phyloP scores from a whole-genome alignment of 352 stramenopile species.

The Elongisporangium undulatum region DNA sequence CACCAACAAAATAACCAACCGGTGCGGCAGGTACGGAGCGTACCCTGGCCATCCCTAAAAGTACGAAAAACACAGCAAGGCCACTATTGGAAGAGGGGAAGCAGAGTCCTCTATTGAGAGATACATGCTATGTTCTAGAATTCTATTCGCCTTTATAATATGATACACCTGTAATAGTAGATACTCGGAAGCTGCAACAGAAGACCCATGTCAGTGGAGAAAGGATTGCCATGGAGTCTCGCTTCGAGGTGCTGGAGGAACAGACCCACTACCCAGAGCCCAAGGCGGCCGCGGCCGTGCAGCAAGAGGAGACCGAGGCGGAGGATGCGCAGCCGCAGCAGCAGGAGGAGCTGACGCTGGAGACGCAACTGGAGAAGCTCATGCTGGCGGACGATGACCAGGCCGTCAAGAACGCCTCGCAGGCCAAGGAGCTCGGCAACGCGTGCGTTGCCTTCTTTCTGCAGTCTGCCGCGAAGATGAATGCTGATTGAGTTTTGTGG shows the following conservation, averaged over 20 bases:
- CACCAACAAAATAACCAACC: neutral
- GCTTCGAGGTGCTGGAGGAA: conserved; percentile 85
- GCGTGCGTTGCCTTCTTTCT: no score
- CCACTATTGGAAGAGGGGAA: no score
- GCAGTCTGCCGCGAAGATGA: neutral
- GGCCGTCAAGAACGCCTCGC: conserved; percentile 61
- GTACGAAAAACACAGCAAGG: neutral
- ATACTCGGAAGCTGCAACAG: neutral
- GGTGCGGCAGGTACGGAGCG: neutral
- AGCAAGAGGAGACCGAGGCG: conserved; percentile 4
- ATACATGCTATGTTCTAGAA: neutral
- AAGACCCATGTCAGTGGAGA: neutral
- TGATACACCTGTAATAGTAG: neutral
- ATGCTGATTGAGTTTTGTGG: conserved; percentile 2
- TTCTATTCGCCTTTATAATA: neutral
- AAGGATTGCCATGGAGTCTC: conserved; percentile 17
- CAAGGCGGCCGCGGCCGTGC: conserved; percentile 15
- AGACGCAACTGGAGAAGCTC: conserved; percentile 58
- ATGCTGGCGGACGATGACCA: conserved; percentile 36
- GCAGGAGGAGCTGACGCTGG: conserved; percentile 50
- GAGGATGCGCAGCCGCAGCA: conserved; percentile 3
- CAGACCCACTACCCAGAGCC: conserved; percentile 69
- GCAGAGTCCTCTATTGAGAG: no score
- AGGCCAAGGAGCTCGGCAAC: conserved; percentile 83
- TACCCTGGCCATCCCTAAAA: neutral